Evolutionary conservation across 2,329 filamentous ascomycete genomes (phyloP).

Genomic region (Xylariaceae sp.): DNA sequence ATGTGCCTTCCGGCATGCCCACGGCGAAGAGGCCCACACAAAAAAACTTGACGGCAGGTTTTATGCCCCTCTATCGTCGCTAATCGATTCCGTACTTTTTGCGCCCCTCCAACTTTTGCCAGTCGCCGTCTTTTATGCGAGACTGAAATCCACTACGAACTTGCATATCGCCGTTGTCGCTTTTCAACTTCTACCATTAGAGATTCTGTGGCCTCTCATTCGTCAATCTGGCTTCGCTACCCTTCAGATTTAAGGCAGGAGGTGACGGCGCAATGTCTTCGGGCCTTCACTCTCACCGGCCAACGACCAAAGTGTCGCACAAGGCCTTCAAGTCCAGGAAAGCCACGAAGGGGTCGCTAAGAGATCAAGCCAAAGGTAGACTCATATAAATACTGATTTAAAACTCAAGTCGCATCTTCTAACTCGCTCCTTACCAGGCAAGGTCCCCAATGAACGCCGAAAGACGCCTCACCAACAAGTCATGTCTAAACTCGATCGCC

Average conservation of each 20-base stretch:
- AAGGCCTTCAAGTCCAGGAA: slow-evolving; percentile 93
- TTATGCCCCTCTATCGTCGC: slow-evolving; percentile 20
- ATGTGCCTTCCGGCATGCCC: background rate
- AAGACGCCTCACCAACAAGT: slow-evolving; percentile 93
- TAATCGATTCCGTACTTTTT: slow-evolving; percentile 9
- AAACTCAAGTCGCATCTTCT: background rate
- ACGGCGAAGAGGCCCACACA: slow-evolving; percentile 3
- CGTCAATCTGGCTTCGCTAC: slow-evolving; percentile 61
- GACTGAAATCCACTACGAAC: background rate
- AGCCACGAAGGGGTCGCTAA: slow-evolving; percentile 79
- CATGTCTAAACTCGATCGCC: slow-evolving; percentile 93
- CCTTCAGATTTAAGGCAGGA: slow-evolving; percentile 84
- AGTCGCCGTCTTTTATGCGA: background rate
- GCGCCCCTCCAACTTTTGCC: slow-evolving; percentile 20
- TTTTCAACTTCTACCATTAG: background rate
- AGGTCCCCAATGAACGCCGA: slow-evolving; percentile 72
- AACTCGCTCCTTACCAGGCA: slow-evolving; percentile 49
- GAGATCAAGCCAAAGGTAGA: slow-evolving; percentile 77
- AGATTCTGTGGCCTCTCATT: background rate
- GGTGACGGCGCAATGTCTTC: slow-evolving; percentile 69
- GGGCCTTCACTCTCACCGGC: slow-evolving; percentile 77
- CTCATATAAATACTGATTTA: background rate
- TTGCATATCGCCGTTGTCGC: background rate
- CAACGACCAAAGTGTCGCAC: slow-evolving; percentile 81
- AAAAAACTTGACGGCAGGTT: slow-evolving; percentile 8